These are phyloP conservation scores for Endocalyx cinctus DNA, from an alignment of 2,329 filamentous ascomycete species.

Conservation along the genomic window DNA sequence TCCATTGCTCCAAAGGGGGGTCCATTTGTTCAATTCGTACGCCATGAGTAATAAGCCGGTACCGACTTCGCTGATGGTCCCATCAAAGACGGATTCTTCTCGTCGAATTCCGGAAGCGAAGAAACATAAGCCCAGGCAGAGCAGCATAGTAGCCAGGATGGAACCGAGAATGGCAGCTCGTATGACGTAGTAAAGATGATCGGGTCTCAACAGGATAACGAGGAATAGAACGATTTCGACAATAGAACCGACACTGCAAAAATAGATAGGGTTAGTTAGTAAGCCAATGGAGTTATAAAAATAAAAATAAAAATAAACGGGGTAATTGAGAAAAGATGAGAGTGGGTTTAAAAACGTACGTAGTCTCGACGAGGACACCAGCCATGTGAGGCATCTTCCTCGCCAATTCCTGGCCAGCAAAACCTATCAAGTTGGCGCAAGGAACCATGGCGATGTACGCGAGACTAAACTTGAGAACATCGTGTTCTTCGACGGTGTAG, in stretches of 20 bases:
- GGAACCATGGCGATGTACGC: slow-evolving; percentile 76
- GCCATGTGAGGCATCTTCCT: slow-evolving; percentile 72
- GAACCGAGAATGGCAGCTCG: slow-evolving; percentile 80
- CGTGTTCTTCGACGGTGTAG: slow-evolving; percentile 35
- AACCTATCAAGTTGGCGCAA: slow-evolving; percentile 70
- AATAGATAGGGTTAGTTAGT: slow-evolving; percentile 6
- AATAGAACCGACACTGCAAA: slow-evolving; percentile 58
- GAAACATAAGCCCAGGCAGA: slow-evolving; percentile 79
- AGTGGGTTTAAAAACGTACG: slow-evolving; percentile 32
- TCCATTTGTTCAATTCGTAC: slow-evolving; percentile 49
- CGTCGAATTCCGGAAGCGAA: slow-evolving; percentile 67
- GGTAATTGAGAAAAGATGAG: slow-evolving; percentile 10
- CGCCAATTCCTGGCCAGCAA: slow-evolving; percentile 66
- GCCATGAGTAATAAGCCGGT: slow-evolving; percentile 73
- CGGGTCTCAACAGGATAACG: slow-evolving; percentile 53
- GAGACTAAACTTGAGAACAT: slow-evolving; percentile 63
- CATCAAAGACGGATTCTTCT: slow-evolving; percentile 66
- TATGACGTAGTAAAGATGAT: slow-evolving; percentile 64
- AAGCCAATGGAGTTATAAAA: too few species aligned
- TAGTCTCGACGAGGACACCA: slow-evolving; percentile 58
- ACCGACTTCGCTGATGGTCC: slow-evolving; percentile 73
- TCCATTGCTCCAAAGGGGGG: too few species aligned
- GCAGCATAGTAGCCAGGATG: slow-evolving; percentile 73
- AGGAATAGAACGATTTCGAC: slow-evolving; percentile 84
- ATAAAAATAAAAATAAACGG: slow-evolving; percentile 11